These are phyloP conservation scores for Phytophthora hybrid DNA, from an alignment of 352 stramenopile genomes.

Conservation along the genomic window DNA sequence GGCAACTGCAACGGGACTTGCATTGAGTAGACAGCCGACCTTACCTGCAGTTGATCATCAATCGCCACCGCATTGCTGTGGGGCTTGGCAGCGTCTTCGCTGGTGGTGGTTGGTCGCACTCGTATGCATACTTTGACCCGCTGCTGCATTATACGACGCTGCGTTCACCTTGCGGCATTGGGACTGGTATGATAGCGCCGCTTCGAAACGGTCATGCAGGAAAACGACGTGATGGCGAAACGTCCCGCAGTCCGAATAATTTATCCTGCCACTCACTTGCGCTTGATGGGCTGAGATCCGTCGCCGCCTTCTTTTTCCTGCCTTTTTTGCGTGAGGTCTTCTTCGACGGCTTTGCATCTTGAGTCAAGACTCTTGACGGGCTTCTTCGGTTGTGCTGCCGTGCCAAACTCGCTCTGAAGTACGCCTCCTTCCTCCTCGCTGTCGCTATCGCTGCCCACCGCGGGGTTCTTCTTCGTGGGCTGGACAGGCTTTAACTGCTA, in stretches of 20 bases:
- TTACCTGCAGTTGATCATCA: slow-evolving; percentile 57
- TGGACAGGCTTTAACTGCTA: slow-evolving; percentile 21
- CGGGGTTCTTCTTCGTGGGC: slow-evolving; percentile 31
- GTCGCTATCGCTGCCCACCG: slow-evolving; percentile 58
- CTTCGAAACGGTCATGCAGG: slow-evolving; percentile 25
- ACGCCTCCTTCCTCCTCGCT: slow-evolving; percentile 79
- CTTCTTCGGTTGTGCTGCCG: slow-evolving; percentile 13
- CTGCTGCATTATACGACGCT: slow-evolving; percentile 55
- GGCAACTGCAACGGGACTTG: background rate
- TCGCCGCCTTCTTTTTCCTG: slow-evolving; percentile 49
- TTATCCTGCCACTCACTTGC: slow-evolving; percentile 53
- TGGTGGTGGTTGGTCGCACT: slow-evolving; percentile 52
- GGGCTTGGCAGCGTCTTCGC: slow-evolving; percentile 10
- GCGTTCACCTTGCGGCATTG: slow-evolving; percentile 17
- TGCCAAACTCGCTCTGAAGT: slow-evolving; percentile 79
- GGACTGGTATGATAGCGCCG: slow-evolving; percentile 17
- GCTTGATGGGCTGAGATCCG: slow-evolving; percentile 82
- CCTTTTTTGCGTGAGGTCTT: slow-evolving; percentile 43
- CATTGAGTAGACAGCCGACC: background rate
- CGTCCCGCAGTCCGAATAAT: slow-evolving; percentile 39
- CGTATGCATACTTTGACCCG: slow-evolving; percentile 78
- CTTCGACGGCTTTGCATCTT: slow-evolving; percentile 18
- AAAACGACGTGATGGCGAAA: slow-evolving; percentile 33
- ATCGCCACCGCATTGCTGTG: slow-evolving; percentile 46
- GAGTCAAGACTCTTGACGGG: slow-evolving; percentile 16